phyloP scores from a whole-genome alignment of 192 early-diverging fungal species.

The Cladochytrium replicatum region DNA sequence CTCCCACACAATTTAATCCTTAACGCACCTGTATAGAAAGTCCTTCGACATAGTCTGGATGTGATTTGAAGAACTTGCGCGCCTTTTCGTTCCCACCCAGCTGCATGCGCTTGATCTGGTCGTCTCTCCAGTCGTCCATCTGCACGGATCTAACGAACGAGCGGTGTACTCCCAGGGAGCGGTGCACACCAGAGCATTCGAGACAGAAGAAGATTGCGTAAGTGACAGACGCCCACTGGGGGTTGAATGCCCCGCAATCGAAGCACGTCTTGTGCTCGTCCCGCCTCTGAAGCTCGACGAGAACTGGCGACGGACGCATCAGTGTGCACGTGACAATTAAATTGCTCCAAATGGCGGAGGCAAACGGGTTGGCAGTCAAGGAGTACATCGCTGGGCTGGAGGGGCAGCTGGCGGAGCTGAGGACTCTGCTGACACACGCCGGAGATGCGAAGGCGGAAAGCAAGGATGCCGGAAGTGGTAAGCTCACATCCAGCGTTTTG shows the following conservation, averaged over 20 bases:
- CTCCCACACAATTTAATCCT: not conserved
- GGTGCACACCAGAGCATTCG: slow-evolving; percentile 70
- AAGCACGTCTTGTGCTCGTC: slow-evolving; percentile 58
- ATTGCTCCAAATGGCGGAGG: too few species aligned
- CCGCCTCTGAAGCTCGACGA: too few species aligned
- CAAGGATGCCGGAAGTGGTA: too few species aligned
- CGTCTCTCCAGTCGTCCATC: slow-evolving; percentile 96
- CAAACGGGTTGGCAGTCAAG: too few species aligned
- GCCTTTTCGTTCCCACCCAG: slow-evolving; percentile 84
- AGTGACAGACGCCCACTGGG: slow-evolving; percentile 87
- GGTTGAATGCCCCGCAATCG: slow-evolving; percentile 75
- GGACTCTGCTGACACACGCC: too few species aligned
- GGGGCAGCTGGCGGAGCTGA: too few species aligned
- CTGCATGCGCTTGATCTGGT: slow-evolving; percentile 92
- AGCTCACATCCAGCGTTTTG: too few species aligned
- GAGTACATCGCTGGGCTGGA: too few species aligned
- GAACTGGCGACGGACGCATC: too few species aligned
- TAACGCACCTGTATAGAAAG: slow-evolving; percentile 18
- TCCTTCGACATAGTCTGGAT: slow-evolving; percentile 24
- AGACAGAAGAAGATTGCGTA: slow-evolving; percentile 94
- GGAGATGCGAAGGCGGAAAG: too few species aligned
- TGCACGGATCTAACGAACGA: slow-evolving; percentile 97
- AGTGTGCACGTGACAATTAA: too few species aligned
- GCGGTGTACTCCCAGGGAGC: slow-evolving; percentile 32
- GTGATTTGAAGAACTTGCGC: slow-evolving; percentile 72